A percentile compares a stretch with the other conserved stretches of the same genome.
phyloP scores from a whole-genome alignment of 768 basidiomycete genomes.

The Boletus sp. region DNA sequence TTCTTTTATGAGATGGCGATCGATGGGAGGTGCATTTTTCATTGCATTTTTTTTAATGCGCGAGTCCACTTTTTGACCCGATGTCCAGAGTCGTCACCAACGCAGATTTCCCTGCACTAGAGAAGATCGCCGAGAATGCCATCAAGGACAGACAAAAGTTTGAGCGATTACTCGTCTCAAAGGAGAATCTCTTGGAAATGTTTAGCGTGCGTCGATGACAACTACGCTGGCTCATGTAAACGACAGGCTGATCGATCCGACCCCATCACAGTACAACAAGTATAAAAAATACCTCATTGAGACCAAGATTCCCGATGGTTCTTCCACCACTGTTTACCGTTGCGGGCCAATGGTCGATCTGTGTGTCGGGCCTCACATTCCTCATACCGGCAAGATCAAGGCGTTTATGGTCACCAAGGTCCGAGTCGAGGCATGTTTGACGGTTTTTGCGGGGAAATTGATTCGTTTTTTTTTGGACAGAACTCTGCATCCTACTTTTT shows the following conservation, averaged over 20 bases:
- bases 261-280: slow-evolving; percentile 83
- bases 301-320: slow-evolving; percentile 92
- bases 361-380: slow-evolving; percentile 95
- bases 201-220: slow-evolving; percentile 65
- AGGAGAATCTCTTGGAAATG: slow-evolving; percentile 96
- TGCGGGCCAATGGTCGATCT: slow-evolving; percentile 99
- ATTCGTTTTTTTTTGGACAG: slow-evolving; percentile 37
- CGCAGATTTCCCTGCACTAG: slow-evolving; percentile 83
- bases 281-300: slow-evolving; percentile 97
- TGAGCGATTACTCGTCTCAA: slow-evolving; percentile 88
- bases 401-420: slow-evolving; percentile 96
- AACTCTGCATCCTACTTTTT: slow-evolving; percentile 99
- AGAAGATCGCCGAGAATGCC: slow-evolving; percentile 81
- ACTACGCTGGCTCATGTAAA: neutral
- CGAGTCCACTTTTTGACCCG: neutral
- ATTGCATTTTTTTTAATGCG: neutral
- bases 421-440: neutral
- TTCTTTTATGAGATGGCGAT: slow-evolving; percentile 99
- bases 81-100: slow-evolving; percentile 64
- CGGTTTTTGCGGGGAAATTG: neutral
- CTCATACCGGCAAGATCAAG: slow-evolving; percentile 97
- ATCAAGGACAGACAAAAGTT: slow-evolving; percentile 98
- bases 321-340: slow-evolving; percentile 95
- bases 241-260: neutral
- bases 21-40: slow-evolving; percentile 54